Percentiles rank a stretch among this genome's conserved stretches.
Conservation (phyloP, 1,284 basidiomycete genomes). For the Wallemia mellicola region DNA sequence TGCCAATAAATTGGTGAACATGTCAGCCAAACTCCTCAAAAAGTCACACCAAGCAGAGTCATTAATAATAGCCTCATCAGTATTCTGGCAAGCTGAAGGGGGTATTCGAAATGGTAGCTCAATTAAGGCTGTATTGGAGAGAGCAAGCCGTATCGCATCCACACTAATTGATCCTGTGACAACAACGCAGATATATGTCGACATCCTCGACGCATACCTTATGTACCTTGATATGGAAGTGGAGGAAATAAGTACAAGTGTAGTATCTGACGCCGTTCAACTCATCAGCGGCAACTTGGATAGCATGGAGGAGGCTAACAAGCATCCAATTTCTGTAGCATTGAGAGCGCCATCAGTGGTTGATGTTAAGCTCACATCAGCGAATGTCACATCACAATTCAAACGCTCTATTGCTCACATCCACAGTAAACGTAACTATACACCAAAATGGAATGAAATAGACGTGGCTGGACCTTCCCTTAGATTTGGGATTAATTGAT, state of each 20-base stretch:
- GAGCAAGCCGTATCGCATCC: slow-evolving; percentile 69
- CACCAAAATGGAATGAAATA: neutral
- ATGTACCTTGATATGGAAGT: slow-evolving; percentile 79
- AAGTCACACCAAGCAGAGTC: slow-evolving; percentile 85
- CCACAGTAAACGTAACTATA: neutral
- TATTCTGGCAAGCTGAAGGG: slow-evolving; percentile 22
- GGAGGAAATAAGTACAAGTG: slow-evolving; percentile 29
- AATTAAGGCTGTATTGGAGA: slow-evolving; percentile 37
- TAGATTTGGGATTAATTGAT: neutral
- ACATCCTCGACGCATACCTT: slow-evolving; percentile 61
- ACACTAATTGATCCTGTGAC: slow-evolving; percentile 82
- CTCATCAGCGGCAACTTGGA: neutral
- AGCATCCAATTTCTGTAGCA: neutral
- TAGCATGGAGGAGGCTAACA: neutral
- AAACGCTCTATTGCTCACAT: neutral
- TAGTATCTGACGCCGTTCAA: neutral
- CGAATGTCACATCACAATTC: neutral
- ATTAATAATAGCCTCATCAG: slow-evolving; percentile 40
- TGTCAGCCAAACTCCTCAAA: slow-evolving; percentile 74
- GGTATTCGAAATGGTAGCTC: no score
- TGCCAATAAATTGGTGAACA: slow-evolving; percentile 79
- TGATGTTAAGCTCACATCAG: neutral
- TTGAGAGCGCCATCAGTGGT: neutral
- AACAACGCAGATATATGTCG: slow-evolving; percentile 70
- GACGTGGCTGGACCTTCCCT: neutral